Evolutionary conservation across 2,329 filamentous ascomycete species (phyloP), one percentile per base, ranked within the genome.

Genomic region (Plenodomus biglobosus): DNA sequence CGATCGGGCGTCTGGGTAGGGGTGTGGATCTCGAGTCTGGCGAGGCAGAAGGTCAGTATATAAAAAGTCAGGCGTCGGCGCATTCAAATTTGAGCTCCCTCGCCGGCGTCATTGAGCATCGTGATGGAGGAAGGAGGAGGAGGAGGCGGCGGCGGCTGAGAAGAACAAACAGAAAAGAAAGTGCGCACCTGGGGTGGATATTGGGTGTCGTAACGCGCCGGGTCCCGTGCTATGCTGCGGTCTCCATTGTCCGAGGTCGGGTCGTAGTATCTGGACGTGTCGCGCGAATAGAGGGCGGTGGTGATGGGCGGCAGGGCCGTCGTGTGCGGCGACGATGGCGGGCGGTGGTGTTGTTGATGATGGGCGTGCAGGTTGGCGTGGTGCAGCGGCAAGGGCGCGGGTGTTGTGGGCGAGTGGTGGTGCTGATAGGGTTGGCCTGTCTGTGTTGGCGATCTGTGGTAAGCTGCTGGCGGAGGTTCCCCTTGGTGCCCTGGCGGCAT

Each of bases 201-300:
- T 46, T 66, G 64, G 41, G 42, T 51, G 39, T 72, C 64, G 59
- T 66, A 70, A 40, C 68, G 65, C 59, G 66, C 56, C 37, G 62
- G 56, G 48, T 56, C 49, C 36, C 69, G 65, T 34, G 46, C 63
- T 68, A 68, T 27, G 52, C 52, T 37, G 53, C 64, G 62, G 48
- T 68, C 59, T 56, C 74, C 72, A 61, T 74, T 71, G 58, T 78
- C 76, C 48, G 72, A 73, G 36, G 74, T 76, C 7, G 76, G 77
- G 61, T 79, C 77, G 68, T 78, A 79, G 69, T 78, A 79, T 61
- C 72, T 72, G 44, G 74, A 72, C 16, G 68, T 66, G 53, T 74
- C 72, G 63, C 73, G 73, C 44, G 60, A 44, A 56, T 72, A 71
- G 54, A 71, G 53, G 61, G 68, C 68, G 47, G 69, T 66, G 62